Evolutionary conservation across 2,329 filamentous ascomycete genomes (phyloP).

Genomic region (Colletotrichum somersetense): DNA sequence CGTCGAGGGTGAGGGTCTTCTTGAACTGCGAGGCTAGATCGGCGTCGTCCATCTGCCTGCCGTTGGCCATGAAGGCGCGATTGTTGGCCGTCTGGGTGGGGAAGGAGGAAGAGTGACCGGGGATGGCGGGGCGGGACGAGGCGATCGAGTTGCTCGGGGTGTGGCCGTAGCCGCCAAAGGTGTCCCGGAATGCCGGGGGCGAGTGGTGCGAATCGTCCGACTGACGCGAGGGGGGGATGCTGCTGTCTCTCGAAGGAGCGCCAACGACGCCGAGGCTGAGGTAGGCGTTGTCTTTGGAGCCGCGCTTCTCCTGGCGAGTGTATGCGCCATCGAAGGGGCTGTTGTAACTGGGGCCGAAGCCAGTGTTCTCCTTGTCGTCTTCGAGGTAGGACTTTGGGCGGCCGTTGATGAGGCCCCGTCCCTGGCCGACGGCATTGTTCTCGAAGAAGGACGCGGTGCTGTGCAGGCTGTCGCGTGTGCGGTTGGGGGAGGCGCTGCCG

Average conservation of each 20-base stretch:
- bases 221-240: constrained; percentile 68
- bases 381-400: constrained; percentile 53
- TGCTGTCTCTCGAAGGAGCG: constrained; percentile 63
- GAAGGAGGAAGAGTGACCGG: constrained; percentile 61
- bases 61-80: constrained; percentile 53
- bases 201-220: constrained; percentile 57
- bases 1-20: constrained; percentile 52
- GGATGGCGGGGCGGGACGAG: constrained; percentile 59
- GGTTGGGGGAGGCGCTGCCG: constrained; percentile 70
- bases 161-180: constrained; percentile 51
- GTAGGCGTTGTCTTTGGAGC: constrained; percentile 56
- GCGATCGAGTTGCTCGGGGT: constrained; percentile 60
- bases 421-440: constrained; percentile 61
- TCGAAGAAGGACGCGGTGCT: constrained; percentile 61
- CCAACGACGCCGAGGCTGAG: constrained; percentile 57
- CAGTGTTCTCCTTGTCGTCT: constrained; percentile 53
- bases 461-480: constrained; percentile 63
- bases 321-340: constrained; percentile 37
- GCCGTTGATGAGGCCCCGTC: constrained; percentile 49
- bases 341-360: constrained; percentile 46
- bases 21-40: constrained; percentile 53
- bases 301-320: constrained; percentile 48
- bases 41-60: constrained; percentile 53
- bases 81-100: constrained; percentile 57
- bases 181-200: constrained; percentile 50